Conservation (phyloP, 305 asterid genomes). For the Caryopteris hybrid region DNA sequence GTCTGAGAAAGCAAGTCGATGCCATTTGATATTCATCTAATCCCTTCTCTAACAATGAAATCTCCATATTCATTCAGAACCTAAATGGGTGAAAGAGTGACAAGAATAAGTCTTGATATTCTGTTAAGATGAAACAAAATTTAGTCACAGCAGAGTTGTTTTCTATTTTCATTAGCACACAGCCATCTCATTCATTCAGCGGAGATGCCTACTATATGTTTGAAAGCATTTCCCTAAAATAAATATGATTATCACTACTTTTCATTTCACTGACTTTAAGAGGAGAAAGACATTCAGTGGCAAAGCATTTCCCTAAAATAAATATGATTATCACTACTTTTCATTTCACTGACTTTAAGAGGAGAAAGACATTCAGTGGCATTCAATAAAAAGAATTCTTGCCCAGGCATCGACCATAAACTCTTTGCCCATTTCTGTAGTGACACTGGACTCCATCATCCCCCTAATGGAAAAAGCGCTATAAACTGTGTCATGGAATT, state of each 20-base stretch:
- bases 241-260: background rate
- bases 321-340: background rate
- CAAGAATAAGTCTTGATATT: too few relatives aligned
- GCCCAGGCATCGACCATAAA: slow-evolving; percentile 1
- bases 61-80: background rate
- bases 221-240: background rate
- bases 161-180: background rate
- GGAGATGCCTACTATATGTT: background rate
- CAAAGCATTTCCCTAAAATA: background rate
- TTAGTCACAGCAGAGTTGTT: background rate
- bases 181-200: background rate
- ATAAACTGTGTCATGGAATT: background rate
- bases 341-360: background rate
- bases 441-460: background rate
- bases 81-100: too few relatives aligned
- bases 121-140: background rate
- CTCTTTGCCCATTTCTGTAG: background rate
- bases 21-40: background rate
- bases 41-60: background rate
- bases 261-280: background rate
- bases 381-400: background rate
- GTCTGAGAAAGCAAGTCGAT: background rate
- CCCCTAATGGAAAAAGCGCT: background rate
- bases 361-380: background rate
- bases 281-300: background rate